Evolutionary conservation across 1,284 basidiomycete species (phyloP).

Genomic region (Austroboletus niveus): DNA sequence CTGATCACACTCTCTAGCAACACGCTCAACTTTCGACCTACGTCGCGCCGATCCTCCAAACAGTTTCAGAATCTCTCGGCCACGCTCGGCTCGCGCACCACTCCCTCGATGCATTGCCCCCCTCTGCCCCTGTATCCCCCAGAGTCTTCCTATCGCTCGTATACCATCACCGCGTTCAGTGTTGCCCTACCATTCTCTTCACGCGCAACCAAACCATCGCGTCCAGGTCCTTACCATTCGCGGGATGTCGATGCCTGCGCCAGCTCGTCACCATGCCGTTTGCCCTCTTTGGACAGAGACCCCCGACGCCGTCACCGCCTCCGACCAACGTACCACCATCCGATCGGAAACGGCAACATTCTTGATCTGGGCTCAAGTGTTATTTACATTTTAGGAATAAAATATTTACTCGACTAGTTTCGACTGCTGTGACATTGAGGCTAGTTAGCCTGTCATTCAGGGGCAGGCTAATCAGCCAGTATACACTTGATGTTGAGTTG

Average conservation of each 20-base stretch:
- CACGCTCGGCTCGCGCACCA: constrained; percentile 48
- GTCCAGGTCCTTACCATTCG: constrained; percentile 37
- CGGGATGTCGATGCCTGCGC: constrained; percentile 10
- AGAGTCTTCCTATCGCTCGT: constrained; percentile 52
- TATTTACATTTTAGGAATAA: no score
- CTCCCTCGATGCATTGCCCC: constrained; percentile 50
- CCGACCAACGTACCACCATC: no score
- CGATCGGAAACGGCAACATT: no score
- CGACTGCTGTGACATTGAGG: no score
- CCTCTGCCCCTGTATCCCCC: constrained; percentile 41
- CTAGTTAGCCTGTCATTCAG: no score
- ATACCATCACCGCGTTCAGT: constrained; percentile 47
- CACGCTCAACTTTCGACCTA: constrained; percentile 61
- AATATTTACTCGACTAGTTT: no score
- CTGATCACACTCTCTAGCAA: constrained; percentile 41
- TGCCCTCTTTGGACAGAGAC: constrained; percentile 56
- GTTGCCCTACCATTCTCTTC: constrained; percentile 67
- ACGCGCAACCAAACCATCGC: constrained; percentile 57
- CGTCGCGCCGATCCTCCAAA: constrained; percentile 61
- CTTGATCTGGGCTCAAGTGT: no score
- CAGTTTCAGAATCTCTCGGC: constrained; percentile 55
- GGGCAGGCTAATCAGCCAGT: no score
- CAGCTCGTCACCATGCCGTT: constrained; percentile 60
- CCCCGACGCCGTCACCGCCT: constrained; percentile 37
- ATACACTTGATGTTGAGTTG: no score